Conservation (phyloP, 805 yeast species). For the Ogataea parapolymorpha region DNA sequence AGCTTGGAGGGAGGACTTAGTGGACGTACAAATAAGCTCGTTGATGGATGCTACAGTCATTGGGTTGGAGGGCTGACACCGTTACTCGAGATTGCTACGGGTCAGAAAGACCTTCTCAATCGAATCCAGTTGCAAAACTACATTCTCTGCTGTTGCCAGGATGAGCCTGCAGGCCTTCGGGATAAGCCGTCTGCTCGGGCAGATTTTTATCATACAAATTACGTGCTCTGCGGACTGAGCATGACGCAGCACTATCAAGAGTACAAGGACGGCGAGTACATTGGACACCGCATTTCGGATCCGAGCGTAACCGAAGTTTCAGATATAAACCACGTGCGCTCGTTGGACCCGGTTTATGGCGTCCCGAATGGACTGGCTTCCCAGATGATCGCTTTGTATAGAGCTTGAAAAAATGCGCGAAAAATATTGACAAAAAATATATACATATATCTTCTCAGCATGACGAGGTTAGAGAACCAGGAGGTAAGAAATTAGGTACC, state of each 20-base stretch:
- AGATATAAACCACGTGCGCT: conserved; percentile 21
- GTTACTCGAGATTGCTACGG: conserved; percentile 52
- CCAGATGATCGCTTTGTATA: conserved; percentile 12
- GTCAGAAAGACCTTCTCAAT: conserved; percentile 37
- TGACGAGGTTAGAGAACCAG: conserved; percentile 22
- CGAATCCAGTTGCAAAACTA: conserved; percentile 62
- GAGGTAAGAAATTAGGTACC: conserved; percentile 18
- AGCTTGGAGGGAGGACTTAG: conserved; percentile 79
- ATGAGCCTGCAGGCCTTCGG: conserved; percentile 54
- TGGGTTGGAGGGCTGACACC: conserved; percentile 88
- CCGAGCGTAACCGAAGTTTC: conserved; percentile 19
- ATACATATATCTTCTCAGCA: background rate
- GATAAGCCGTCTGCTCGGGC: conserved; percentile 84
- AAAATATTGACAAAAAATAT: conserved; percentile 2
- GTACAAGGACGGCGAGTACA: conserved; percentile 30
- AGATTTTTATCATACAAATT: conserved; percentile 91
- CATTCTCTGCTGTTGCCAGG: conserved; percentile 75
- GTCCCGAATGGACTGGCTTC: conserved; percentile 41
- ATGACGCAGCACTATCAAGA: conserved; percentile 46
- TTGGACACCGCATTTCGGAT: conserved; percentile 17
- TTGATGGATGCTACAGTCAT: conserved; percentile 93
- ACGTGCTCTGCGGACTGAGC: conserved; percentile 73
- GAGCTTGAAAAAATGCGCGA: conserved; percentile 3
- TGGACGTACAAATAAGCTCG: conserved; percentile 90
- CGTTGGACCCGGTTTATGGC: conserved; percentile 59